Percentiles rank a stretch among this genome's conserved stretches.
Evolutionary conservation across 495 filamentous ascomycete species (phyloP).

Genomic region (Neurospora sublineolata): DNA sequence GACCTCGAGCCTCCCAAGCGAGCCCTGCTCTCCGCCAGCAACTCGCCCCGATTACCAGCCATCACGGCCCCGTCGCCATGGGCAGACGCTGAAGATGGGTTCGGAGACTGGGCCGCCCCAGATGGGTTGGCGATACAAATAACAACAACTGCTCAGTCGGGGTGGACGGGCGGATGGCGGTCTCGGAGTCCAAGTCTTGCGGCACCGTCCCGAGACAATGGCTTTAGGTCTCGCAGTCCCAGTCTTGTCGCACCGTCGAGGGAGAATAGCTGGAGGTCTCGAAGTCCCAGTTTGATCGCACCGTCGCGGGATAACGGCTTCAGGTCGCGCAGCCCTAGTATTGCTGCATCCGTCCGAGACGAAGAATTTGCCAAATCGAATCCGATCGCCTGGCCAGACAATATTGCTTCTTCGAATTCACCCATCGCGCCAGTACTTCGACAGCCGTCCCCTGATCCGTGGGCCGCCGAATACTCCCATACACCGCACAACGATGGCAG

Average conservation of each 20-base stretch:
- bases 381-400: conserved; percentile 31
- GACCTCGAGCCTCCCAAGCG: conserved; percentile 34
- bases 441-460: conserved; percentile 43
- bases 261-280: conserved; percentile 23
- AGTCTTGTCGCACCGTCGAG: conserved; percentile 22
- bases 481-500: conserved; percentile 4
- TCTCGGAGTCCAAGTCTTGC: conserved; percentile 23
- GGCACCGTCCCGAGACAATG: conserved; percentile 13
- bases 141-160: conserved; percentile 11
- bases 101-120: conserved; percentile 30
- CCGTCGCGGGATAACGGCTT: conserved; percentile 7
- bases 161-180: conserved; percentile 28
- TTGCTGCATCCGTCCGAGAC: conserved; percentile 18
- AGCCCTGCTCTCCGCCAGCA: conserved; percentile 30
- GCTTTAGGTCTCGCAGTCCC: conserved; percentile 19
- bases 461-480: conserved; percentile 26
- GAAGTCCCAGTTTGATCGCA: conserved; percentile 21
- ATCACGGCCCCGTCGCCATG: conserved; percentile 31
- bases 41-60: conserved; percentile 19
- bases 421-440: conserved; percentile 22
- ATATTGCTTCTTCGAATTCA: conserved; percentile 21
- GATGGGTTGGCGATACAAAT: conserved; percentile 2
- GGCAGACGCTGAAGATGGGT: conserved; percentile 30
- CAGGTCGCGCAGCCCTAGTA: conserved; percentile 17
- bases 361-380: conserved; percentile 20